Evolutionary conservation across 1,139 yeast genomes (phyloP).

Genomic region (Saccharomyces hybrid): DNA sequence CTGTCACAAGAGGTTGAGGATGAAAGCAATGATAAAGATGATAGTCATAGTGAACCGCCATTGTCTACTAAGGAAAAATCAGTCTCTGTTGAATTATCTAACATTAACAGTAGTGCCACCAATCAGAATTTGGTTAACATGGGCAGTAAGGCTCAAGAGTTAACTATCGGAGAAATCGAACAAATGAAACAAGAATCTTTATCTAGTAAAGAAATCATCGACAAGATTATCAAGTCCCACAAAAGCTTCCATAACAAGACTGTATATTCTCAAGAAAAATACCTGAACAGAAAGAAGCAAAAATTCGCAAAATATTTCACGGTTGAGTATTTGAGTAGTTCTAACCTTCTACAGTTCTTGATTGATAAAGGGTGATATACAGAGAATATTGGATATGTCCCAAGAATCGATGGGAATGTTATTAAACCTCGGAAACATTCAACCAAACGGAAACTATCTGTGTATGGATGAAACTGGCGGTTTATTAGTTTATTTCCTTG

Average conservation of each 20-base stretch:
- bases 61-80: slow-evolving; percentile 26
- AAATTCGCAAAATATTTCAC: slow-evolving; percentile 83
- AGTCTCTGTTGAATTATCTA: slow-evolving; percentile 21
- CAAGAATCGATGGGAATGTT: slow-evolving; percentile 74
- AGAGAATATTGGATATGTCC: slow-evolving; percentile 71
- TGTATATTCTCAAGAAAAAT: slow-evolving; percentile 82
- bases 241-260: slow-evolving; percentile 86
- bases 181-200: slow-evolving; percentile 61
- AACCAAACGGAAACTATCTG: slow-evolving; percentile 83
- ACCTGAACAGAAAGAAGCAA: slow-evolving; percentile 81
- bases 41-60: slow-evolving; percentile 22
- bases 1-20: background rate
- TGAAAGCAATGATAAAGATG: slow-evolving; percentile 4
- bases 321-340: slow-evolving; percentile 68
- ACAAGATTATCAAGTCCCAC: slow-evolving; percentile 74
- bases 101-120: slow-evolving; percentile 45
- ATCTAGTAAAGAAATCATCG: slow-evolving; percentile 76
- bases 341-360: slow-evolving; percentile 67
- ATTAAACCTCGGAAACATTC: slow-evolving; percentile 69
- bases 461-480: slow-evolving; percentile 92
- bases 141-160: slow-evolving; percentile 68
- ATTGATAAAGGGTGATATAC: slow-evolving; percentile 65
- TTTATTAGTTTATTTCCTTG: slow-evolving; percentile 70
- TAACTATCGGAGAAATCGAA: slow-evolving; percentile 72
- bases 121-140: slow-evolving; percentile 67